Conservation (phyloP, 129 eudicot genomes). For the Arctium lappa region DNA sequence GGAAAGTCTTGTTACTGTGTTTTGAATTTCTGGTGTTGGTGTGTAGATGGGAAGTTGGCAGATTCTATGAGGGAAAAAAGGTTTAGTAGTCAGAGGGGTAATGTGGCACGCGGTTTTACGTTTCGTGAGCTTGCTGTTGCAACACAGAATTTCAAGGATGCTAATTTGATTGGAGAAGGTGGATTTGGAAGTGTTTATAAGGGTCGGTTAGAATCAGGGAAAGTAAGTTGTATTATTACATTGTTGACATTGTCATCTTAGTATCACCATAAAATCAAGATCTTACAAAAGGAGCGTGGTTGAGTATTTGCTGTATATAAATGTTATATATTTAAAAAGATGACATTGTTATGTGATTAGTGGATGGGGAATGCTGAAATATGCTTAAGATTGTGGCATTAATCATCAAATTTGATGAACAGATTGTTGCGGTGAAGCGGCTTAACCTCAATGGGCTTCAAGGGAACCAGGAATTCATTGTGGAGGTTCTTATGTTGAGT, state of each 20-base stretch:
- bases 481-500: conserved; percentile 90
- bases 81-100: conserved; percentile 33
- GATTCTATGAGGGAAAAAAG: conserved; percentile 39
- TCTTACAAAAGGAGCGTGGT: not conserved
- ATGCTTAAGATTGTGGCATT: not conserved
- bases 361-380: not conserved
- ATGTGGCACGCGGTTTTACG: conserved; percentile 64
- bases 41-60: conserved; percentile 38
- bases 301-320: not conserved
- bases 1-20: not conserved
- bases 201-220: conserved; percentile 77
- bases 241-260: not conserved
- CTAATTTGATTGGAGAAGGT: conserved; percentile 85
- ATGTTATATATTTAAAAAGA: not conserved
- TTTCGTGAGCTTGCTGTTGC: conserved; percentile 82
- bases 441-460: conserved; percentile 79
- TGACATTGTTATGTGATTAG: not conserved
- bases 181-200: conserved; percentile 91
- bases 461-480: conserved; percentile 79
- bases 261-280: not conserved
- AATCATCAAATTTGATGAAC: conserved; percentile 25
- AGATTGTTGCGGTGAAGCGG: conserved; percentile 83
- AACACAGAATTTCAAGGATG: conserved; percentile 73
- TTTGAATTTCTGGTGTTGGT: not conserved
- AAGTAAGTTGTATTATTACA: conserved; percentile 35